phyloP scores from a whole-genome alignment of 1,139 yeast genomes.

The Hyphopichia pseudoburtonii region DNA sequence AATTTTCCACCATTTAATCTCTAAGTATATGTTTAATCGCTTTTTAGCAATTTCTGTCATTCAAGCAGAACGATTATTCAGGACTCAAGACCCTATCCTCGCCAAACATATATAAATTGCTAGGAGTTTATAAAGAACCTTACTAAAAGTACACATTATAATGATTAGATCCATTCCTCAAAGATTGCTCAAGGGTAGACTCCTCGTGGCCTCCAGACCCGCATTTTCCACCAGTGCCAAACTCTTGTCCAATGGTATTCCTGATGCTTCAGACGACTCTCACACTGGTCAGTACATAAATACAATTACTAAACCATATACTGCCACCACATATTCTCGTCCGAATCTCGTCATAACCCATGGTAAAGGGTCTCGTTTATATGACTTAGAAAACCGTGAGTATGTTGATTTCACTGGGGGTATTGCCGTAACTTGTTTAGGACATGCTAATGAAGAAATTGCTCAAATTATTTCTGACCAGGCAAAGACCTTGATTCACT shows the following conservation, averaged over 20 bases:
- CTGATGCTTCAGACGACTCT: slow-evolving; percentile 18
- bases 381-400: slow-evolving; percentile 74
- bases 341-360: slow-evolving; percentile 70
- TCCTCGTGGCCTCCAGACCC: neutral
- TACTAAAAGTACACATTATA: neutral
- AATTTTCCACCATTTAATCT: slow-evolving; percentile 1
- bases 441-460: slow-evolving; percentile 78
- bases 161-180: slow-evolving; percentile 3
- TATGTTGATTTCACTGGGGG: slow-evolving; percentile 94
- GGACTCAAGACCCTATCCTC: too few relatives aligned
- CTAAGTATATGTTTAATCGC: too few relatives aligned
- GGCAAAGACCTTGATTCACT: slow-evolving; percentile 70
- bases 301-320: slow-evolving; percentile 49
- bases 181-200: neutral
- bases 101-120: neutral
- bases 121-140: neutral
- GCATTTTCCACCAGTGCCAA: neutral
- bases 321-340: slow-evolving; percentile 81
- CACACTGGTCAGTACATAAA: slow-evolving; percentile 33
- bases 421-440: slow-evolving; percentile 93
- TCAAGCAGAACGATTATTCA: too few relatives aligned
- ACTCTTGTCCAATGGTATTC: neutral
- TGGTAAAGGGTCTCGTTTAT: slow-evolving; percentile 72
- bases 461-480: slow-evolving; percentile 72
- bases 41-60: too few relatives aligned